phyloP scores from a whole-genome alignment of 805 yeast species.

The Lipomyces starkeyi region DNA sequence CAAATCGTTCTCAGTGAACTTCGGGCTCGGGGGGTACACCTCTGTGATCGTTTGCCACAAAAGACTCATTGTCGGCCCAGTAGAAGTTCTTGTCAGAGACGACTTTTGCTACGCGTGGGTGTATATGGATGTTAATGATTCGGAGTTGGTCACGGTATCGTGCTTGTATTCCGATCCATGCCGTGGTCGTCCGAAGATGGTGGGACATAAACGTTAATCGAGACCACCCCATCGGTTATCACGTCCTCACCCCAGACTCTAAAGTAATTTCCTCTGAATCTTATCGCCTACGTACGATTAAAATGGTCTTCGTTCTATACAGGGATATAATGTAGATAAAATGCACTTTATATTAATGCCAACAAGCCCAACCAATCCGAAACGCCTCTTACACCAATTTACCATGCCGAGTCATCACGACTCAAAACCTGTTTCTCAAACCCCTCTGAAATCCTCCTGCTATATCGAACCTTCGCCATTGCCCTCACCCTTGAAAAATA shows the following conservation, averaged over 20 bases:
- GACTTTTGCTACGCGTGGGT: neutral
- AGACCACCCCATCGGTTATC: too few species aligned
- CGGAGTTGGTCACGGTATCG: too few species aligned
- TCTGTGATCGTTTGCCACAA: slow-evolving; percentile 31
- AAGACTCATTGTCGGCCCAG: slow-evolving; percentile 17
- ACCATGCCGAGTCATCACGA: neutral
- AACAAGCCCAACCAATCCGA: neutral
- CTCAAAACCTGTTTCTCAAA: slow-evolving; percentile 9
- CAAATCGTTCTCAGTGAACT: slow-evolving; percentile 31
- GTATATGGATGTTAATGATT: neutral
- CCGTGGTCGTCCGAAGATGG: too few species aligned
- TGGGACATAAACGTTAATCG: too few species aligned
- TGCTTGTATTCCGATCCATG: too few species aligned
- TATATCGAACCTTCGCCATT: slow-evolving; percentile 9
- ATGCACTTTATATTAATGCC: neutral
- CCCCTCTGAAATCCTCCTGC: slow-evolving; percentile 1
- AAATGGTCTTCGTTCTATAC: too few species aligned
- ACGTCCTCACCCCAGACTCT: too few species aligned
- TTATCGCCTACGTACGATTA: too few species aligned
- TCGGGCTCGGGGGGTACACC: slow-evolving; percentile 33
- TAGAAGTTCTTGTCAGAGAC: neutral
- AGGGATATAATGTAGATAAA: neutral
- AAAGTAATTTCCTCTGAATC: too few species aligned
- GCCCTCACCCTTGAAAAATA: slow-evolving; percentile 61
- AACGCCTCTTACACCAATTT: neutral